phyloP scores from a whole-genome alignment of 2,329 filamentous ascomycete genomes.

The Thielaviopsis punctulata region DNA sequence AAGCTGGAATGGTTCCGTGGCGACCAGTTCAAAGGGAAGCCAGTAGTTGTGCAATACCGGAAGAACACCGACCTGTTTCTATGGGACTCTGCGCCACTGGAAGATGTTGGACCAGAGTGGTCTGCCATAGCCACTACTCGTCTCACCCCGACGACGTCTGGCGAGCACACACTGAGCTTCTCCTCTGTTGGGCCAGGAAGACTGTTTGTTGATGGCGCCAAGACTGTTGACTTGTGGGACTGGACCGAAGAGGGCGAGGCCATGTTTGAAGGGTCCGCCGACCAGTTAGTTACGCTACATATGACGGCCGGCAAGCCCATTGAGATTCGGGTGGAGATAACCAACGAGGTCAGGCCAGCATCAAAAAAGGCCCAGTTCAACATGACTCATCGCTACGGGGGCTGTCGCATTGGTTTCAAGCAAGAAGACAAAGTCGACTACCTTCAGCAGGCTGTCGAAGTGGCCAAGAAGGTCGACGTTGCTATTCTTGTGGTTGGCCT shows the following conservation, averaged over 20 bases:
- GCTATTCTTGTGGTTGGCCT: slow-evolving; percentile 52
- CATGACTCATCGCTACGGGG: slow-evolving; percentile 49
- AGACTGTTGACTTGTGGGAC: slow-evolving; percentile 48
- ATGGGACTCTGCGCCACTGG: slow-evolving; percentile 49
- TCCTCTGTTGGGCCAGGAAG: slow-evolving; percentile 49
- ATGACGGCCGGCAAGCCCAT: slow-evolving; percentile 42
- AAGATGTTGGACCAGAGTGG: slow-evolving; percentile 43
- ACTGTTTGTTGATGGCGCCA: slow-evolving; percentile 40
- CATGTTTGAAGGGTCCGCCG: slow-evolving; percentile 52
- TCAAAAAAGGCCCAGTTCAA: slow-evolving; percentile 39
- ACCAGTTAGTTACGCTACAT: slow-evolving; percentile 42
- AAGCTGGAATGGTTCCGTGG: slow-evolving; percentile 47
- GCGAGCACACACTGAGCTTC: slow-evolving; percentile 49
- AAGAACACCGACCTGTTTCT: slow-evolving; percentile 51
- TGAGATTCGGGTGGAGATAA: slow-evolving; percentile 46
- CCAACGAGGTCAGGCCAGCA: slow-evolving; percentile 45
- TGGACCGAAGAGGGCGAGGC: slow-evolving; percentile 54
- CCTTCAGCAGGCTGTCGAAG: slow-evolving; percentile 46
- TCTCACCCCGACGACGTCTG: slow-evolving; percentile 39
- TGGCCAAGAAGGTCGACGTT: slow-evolving; percentile 45
- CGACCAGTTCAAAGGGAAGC: slow-evolving; percentile 41
- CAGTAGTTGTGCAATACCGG: slow-evolving; percentile 39
- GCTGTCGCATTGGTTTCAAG: slow-evolving; percentile 55
- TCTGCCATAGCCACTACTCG: slow-evolving; percentile 45
- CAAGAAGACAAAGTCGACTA: slow-evolving; percentile 44